These are phyloP conservation scores for Mortierella sp. DNA, from an alignment of 371 early-diverging fungal species.

Conservation along the genomic window DNA sequence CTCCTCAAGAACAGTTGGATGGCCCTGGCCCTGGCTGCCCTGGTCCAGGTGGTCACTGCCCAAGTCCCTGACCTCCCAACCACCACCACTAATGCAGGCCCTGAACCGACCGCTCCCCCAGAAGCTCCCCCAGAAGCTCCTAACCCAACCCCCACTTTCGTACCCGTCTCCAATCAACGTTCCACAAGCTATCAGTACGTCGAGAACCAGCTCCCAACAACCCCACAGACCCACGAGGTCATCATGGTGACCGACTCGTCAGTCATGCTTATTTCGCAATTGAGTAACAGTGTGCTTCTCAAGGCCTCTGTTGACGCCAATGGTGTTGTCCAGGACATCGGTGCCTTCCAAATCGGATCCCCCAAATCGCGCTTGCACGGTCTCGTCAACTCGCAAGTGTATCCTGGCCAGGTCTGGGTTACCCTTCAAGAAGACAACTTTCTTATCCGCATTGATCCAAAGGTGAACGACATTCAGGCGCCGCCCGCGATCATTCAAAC, in stretches of 20 bases:
- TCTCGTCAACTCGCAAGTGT: slow-evolving; percentile 8
- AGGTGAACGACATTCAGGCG: not conserved
- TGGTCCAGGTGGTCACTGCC: no score
- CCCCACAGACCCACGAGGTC: slow-evolving; percentile 34
- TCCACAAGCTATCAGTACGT: not conserved
- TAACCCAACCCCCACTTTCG: no score
- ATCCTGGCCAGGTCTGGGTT: slow-evolving; percentile 32
- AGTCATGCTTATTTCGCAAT: slow-evolving; percentile 34
- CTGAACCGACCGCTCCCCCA: no score
- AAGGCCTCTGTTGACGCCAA: slow-evolving; percentile 17
- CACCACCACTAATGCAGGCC: no score
- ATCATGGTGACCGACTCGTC: slow-evolving; percentile 7
- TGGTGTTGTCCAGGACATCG: slow-evolving; percentile 2
- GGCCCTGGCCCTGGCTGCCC: no score
- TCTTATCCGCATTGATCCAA: slow-evolving; percentile 28
- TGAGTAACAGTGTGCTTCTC: slow-evolving; percentile 35
- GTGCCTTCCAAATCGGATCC: slow-evolving; percentile 16
- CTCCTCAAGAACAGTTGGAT: no score
- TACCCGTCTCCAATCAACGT: no score
- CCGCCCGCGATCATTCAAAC: not conserved
- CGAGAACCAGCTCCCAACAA: slow-evolving; percentile 28
- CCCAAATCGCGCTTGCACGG: slow-evolving; percentile 23
- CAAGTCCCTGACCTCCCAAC: no score
- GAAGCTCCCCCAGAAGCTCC: no score
- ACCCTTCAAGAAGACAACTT: slow-evolving; percentile 27